Evolutionary conservation across 257 asterid genomes (phyloP).

Genomic region (Mentha longifolia): DNA sequence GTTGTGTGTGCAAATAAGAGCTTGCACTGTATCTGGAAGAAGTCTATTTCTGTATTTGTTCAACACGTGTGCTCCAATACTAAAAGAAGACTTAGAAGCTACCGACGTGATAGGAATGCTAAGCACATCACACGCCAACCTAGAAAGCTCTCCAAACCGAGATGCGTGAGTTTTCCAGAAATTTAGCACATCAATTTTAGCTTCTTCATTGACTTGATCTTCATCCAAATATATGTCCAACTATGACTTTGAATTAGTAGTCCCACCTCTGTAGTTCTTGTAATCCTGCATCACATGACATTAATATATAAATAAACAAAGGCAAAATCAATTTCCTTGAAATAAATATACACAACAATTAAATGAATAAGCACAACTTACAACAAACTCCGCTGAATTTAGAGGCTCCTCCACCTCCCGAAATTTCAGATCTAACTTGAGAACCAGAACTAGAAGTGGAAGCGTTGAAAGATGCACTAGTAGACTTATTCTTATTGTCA

Average conservation of each 20-base stretch:
- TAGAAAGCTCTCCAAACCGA: background rate
- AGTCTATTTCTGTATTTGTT: no score
- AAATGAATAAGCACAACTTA: no score
- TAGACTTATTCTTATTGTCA: no score
- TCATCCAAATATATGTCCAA: background rate
- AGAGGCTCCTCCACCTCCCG: background rate
- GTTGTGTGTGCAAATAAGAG: background rate
- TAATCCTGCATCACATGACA: background rate
- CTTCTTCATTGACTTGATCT: background rate
- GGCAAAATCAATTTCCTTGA: background rate
- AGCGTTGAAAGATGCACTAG: no score
- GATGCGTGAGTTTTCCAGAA: background rate
- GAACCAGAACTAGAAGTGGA: no score
- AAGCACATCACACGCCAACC: background rate
- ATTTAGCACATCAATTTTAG: background rate
- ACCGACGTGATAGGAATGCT: background rate
- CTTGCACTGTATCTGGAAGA: background rate
- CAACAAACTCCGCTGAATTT: no score
- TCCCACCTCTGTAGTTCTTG: background rate
- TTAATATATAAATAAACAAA: background rate
- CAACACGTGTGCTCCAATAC: no score
- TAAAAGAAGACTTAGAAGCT: no score
- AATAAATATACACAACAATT: no score
- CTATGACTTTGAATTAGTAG: background rate
- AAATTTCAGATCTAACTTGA: no score